Conservation (phyloP, 1,284 basidiomycete genomes). For the Porodaedalea pini region DNA sequence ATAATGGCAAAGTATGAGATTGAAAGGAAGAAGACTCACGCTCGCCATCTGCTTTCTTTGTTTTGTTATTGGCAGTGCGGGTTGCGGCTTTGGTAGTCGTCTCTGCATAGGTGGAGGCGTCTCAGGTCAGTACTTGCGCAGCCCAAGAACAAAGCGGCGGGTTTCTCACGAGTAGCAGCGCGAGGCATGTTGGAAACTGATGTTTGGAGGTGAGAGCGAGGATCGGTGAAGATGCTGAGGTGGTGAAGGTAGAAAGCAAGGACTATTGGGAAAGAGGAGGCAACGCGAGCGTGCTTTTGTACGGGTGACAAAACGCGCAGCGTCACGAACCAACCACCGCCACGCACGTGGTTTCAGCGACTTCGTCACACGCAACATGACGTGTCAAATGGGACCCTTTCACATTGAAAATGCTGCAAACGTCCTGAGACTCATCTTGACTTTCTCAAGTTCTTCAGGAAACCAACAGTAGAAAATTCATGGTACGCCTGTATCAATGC, state of each 20-base stretch:
- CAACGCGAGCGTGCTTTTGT: slow-evolving; percentile 2
- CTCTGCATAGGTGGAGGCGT: slow-evolving; percentile 29
- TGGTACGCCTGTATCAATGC: no score
- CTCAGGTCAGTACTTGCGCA: neutral
- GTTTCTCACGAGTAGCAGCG: slow-evolving; percentile 15
- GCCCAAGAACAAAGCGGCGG: neutral
- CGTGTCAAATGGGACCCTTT: no score
- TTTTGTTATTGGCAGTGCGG: slow-evolving; percentile 43
- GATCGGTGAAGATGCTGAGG: neutral
- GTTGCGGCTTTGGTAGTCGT: slow-evolving; percentile 51
- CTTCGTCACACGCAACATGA: no score
- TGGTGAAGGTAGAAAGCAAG: slow-evolving; percentile 4
- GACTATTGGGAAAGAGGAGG: neutral
- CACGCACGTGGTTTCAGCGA: no score
- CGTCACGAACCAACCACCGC: neutral
- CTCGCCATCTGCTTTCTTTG: slow-evolving; percentile 29
- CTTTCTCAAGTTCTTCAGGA: no score
- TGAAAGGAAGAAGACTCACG: neutral
- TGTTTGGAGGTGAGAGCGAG: neutral
- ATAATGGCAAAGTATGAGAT: neutral
- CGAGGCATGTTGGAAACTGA: slow-evolving; percentile 10
- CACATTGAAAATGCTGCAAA: no score
- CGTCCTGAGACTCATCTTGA: no score
- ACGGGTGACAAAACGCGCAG: neutral
- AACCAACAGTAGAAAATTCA: no score